Base-by-base conservation (phyloP, 257 asterid species). In the Euphrasia confusa region DNA sequence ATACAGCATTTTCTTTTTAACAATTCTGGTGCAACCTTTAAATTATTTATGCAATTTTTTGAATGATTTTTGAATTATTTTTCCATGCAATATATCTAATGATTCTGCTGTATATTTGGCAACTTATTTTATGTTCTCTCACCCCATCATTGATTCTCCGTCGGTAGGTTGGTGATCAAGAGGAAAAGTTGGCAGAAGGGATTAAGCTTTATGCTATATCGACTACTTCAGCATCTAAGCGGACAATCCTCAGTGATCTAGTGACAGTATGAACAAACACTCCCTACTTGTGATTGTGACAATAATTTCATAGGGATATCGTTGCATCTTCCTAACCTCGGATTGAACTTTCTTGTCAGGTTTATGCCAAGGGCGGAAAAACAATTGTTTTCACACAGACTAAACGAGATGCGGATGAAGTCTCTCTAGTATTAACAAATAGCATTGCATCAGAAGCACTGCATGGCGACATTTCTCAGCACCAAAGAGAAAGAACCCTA, bases 391-490 rank as follows among this genome's bases (percentile, higher is more conserved):
- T 88, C 73, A 88, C 96, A 21, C 89, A 76, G 76, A 88, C 96
- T 42, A 88, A 88, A 65, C 85, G 84, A 57, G 96, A 85, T 74
- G 96, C 96, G 27, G 96, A 88, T 66, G 96, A 88, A 74, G 92
- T 88, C 66, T 88, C 95, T 10, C 26, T 77, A 63, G 83, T 73
- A 60, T 73, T 88, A 58, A 71, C 92, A 54, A 88, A 71, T 54
- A 88, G 81, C 80, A 85, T 88, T 66, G 74, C 95, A 35, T 85
- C 95, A 50, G 96, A 83, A 76, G 96, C 96, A 30, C 80, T 88
- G 68, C 96, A 88, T 61, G 95, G 96, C 2, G 96, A 88, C 73
- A 88, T 88, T 70, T 88, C 96, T 75, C 96, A 88, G 59, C 96
- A 88, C 78, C 96, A 88, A 77, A 83, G 96, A 69, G 95, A 88